Base-by-base conservation (phyloP, 2,329 filamentous ascomycete genomes). In the Alternaria sp. region DNA sequence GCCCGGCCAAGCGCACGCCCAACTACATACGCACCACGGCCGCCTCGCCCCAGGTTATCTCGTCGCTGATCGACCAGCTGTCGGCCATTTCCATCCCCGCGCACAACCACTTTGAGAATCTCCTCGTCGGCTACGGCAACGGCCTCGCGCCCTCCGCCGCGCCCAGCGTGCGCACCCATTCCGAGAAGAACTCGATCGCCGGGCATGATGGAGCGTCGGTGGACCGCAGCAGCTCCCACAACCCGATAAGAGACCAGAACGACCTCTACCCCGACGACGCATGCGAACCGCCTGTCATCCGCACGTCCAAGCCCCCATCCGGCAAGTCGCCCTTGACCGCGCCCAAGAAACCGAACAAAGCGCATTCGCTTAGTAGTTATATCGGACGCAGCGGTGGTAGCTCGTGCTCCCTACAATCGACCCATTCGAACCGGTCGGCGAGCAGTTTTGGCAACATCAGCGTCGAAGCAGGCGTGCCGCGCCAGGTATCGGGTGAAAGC, bases 221-320 rank as follows among this genome's bases (percentile, higher is more conserved):
- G 80, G 91, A 92, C 75, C 93, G 93, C 85, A 88, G 90, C 63
- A 86, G 88, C 63, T 90, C 88, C 78, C 83, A 85, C 54, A 82
- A 85, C 50, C 82, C 86, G 5, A 81, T 83, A 18, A 81, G 84
- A 30, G 84, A 84, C 56, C 84, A 79, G 37, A 80, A 83, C 53
- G 82, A 83, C 68, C 67, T 85, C 58, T 83, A 84, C 67, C 81
- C 84, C 37, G 85, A 88, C 76, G 85, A 88, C 80, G 86, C 86
- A 45, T 87, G 87, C 30, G 82, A 85, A 64, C 82, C 93, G 12
- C 93, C 94, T 18, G 87, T 95, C 58, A 87, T 96, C 71, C 90
- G 91, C 67, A 97, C 94, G 30, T 88, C 93, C 30, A 94, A 94
- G 78, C 91, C 90, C 8, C 92, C 92, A 0, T 93, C 91, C 55